Evolutionary conservation across 1,284 basidiomycete genomes (phyloP).

Genomic region (Heimioporus retisporus): DNA sequence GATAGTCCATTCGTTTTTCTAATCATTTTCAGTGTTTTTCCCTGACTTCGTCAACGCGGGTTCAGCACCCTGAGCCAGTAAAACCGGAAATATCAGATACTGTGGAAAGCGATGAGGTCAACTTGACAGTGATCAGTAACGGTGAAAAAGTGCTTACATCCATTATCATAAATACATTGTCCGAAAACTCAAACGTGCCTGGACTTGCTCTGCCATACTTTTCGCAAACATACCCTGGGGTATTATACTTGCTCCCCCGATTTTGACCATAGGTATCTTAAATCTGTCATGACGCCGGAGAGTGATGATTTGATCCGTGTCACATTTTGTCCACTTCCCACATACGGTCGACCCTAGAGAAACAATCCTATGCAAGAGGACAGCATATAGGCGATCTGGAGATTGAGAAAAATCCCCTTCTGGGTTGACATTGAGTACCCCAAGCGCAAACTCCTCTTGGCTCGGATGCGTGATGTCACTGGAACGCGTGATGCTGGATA

Average conservation of each 20-base stretch:
- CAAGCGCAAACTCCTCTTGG: conserved; percentile 4
- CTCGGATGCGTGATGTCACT: background rate
- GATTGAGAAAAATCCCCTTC: background rate
- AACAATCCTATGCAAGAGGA: background rate
- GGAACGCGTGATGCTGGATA: background rate
- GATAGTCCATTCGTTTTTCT: too few species aligned
- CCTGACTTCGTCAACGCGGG: too few species aligned
- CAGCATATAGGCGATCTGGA: conserved; percentile 1
- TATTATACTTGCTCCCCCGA: background rate
- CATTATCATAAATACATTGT: conserved; percentile 1
- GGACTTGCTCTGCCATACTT: background rate
- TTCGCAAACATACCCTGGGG: background rate
- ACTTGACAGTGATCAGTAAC: too few species aligned
- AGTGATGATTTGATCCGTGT: conserved; percentile 5
- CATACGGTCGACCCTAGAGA: background rate
- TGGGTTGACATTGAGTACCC: conserved; percentile 1
- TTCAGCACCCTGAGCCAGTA: too few species aligned
- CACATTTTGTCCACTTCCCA: conserved; percentile 3
- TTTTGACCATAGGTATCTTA: background rate
- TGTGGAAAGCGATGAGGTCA: too few species aligned
- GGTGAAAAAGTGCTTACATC: background rate
- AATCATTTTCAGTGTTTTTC: too few species aligned
- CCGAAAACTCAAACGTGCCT: background rate
- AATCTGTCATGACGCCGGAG: background rate
- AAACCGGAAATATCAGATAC: too few species aligned